A percentile compares a stretch with the other conserved stretches of the same genome.
These are phyloP conservation scores for Xylariaceae sp. DNA, from an alignment of 2,329 filamentous ascomycete species.

Conservation along the genomic window DNA sequence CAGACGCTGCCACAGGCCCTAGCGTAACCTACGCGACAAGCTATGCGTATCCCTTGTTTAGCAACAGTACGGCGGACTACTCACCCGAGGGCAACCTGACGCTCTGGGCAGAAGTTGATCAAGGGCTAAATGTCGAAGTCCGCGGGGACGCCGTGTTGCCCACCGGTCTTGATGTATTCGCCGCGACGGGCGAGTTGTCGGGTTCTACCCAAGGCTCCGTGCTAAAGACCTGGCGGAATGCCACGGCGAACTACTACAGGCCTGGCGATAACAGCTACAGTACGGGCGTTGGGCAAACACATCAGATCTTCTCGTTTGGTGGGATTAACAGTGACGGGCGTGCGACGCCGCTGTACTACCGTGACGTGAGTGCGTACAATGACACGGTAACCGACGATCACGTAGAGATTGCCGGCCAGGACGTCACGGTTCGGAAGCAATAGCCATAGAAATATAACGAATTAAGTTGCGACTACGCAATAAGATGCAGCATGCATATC, in stretches of 20 bases:
- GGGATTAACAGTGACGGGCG: constrained; percentile 44
- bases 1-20: constrained; percentile 44
- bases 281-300: constrained; percentile 60
- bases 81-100: constrained; percentile 52
- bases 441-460: constrained; percentile 8
- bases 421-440: not conserved
- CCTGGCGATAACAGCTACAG: constrained; percentile 52
- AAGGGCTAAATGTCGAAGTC: constrained; percentile 48
- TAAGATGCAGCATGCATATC: too few relatives aligned
- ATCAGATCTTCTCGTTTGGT: constrained; percentile 62
- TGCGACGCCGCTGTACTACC: constrained; percentile 58
- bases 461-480: too few relatives aligned
- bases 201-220: constrained; percentile 36
- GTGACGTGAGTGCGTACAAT: constrained; percentile 53
- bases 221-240: constrained; percentile 60
- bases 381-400: constrained; percentile 33
- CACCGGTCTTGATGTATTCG: constrained; percentile 65
- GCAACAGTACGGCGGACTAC: constrained; percentile 56
- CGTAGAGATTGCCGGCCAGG: constrained; percentile 6
- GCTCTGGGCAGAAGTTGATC: constrained; percentile 50
- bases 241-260: constrained; percentile 61
- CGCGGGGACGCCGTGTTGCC: constrained; percentile 56
- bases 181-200: constrained; percentile 39
- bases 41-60: constrained; percentile 67
- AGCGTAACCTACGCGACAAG: constrained; percentile 42